Percentiles rank a stretch among this genome's conserved stretches.
These are phyloP conservation scores for Exsudoporus frostii DNA, from an alignment of 768 basidiomycete species.

Conservation along the genomic window DNA sequence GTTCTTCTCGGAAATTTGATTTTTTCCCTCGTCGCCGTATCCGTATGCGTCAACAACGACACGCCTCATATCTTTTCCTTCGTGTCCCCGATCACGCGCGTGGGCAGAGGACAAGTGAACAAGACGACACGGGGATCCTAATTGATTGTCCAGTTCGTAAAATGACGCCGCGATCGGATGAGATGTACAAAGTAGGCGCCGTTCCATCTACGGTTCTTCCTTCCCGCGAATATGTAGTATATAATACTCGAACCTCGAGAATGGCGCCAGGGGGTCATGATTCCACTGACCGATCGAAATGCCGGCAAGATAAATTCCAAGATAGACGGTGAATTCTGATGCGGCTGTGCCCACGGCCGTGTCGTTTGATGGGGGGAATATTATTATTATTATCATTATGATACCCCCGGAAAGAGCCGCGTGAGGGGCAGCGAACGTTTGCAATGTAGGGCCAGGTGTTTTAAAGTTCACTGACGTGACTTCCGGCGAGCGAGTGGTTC, in stretches of 20 bases:
- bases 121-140: not conserved
- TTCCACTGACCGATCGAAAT: slow-evolving; percentile 7
- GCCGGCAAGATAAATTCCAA: slow-evolving; percentile 16
- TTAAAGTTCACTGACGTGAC: slow-evolving; percentile 15
- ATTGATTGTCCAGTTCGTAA: not conserved
- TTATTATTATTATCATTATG: slow-evolving; percentile 1
- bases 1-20: not conserved
- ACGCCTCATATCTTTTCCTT: not conserved
- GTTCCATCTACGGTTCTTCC: not conserved
- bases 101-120: slow-evolving; percentile 2
- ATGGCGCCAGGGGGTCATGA: slow-evolving; percentile 4
- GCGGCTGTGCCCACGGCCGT: slow-evolving; percentile 13
- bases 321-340: slow-evolving; percentile 6
- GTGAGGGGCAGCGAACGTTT: not conserved
- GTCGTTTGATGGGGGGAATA: not conserved
- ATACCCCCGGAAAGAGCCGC: slow-evolving; percentile 3
- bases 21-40: slow-evolving; percentile 11
- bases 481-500: slow-evolving; percentile 8
- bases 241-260: slow-evolving; percentile 1
- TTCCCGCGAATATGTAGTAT: slow-evolving; percentile 20
- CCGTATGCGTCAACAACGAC: not conserved
- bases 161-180: not conserved
- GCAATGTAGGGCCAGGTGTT: not conserved
- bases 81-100: not conserved
- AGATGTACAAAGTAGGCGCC: not conserved